phyloP scores from a whole-genome alignment of 2,329 filamentous ascomycete species.

The Colletotrichum sp. region DNA sequence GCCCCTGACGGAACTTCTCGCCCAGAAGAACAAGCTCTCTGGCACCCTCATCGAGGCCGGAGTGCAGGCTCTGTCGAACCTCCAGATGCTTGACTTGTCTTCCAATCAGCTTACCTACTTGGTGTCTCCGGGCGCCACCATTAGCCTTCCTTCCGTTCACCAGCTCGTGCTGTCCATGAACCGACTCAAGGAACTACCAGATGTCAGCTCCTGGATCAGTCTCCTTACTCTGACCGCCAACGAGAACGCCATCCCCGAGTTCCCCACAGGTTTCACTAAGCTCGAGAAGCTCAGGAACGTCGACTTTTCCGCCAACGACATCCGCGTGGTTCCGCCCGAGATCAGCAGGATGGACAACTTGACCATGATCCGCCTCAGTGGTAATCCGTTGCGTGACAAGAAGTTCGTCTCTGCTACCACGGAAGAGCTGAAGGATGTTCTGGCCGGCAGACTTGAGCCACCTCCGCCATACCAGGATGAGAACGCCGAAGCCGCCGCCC shows the following conservation, averaged over 20 bases:
- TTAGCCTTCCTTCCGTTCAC: conserved; percentile 75
- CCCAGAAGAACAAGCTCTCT: conserved; percentile 78
- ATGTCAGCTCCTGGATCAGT: conserved; percentile 74
- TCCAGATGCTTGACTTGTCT: conserved; percentile 81
- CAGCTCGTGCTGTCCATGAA: conserved; percentile 83
- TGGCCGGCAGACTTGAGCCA: conserved; percentile 71
- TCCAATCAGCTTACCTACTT: conserved; percentile 73
- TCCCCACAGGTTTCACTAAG: conserved; percentile 78
- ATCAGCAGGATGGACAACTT: conserved; percentile 82
- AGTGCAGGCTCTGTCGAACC: conserved; percentile 60
- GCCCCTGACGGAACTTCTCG: conserved; percentile 75
- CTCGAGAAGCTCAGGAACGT: conserved; percentile 74
- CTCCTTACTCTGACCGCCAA: conserved; percentile 78
- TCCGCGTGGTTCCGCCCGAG: conserved; percentile 75
- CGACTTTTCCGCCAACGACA: conserved; percentile 86
- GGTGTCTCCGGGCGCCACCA: conserved; percentile 41
- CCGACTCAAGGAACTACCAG: conserved; percentile 73
- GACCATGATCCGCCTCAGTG: conserved; percentile 75
- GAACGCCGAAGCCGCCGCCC: neutral
- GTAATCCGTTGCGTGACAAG: conserved; percentile 90
- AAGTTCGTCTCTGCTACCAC: conserved; percentile 83
- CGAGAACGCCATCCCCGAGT: conserved; percentile 77
- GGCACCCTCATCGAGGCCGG: conserved; percentile 73
- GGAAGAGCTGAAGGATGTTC: conserved; percentile 78
- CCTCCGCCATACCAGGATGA: conserved; percentile 44